Percentiles rank a stretch among this genome's conserved stretches.
Conservation (phyloP, 2,329 filamentous ascomycete genomes). For the Colletotrichum eremochloae region DNA sequence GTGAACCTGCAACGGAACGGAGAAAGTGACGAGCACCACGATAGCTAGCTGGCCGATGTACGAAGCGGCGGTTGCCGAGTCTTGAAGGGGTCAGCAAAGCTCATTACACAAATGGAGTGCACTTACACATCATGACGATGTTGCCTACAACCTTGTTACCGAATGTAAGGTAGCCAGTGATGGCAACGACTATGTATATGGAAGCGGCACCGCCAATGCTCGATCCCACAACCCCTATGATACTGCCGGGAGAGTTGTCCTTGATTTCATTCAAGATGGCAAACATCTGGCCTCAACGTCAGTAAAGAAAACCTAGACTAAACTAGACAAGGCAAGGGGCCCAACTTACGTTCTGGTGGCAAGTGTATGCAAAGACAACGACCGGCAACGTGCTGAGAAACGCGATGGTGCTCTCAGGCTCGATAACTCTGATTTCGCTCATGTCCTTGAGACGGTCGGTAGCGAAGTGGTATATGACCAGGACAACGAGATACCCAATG, state of each 20-base stretch:
- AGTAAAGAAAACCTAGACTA: slow-evolving; percentile 44
- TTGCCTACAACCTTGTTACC: slow-evolving; percentile 91
- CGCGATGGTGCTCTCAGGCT: slow-evolving; percentile 83
- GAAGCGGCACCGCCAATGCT: slow-evolving; percentile 91
- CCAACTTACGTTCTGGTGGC: slow-evolving; percentile 88
- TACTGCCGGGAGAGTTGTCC: slow-evolving; percentile 82
- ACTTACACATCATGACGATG: slow-evolving; percentile 91
- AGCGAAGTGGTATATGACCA: slow-evolving; percentile 93
- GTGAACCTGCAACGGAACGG: slow-evolving; percentile 94
- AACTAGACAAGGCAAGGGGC: background rate
- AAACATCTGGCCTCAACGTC: slow-evolving; percentile 80
- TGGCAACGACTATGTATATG: slow-evolving; percentile 91
- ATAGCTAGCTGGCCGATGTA: slow-evolving; percentile 97
- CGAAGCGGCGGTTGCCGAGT: slow-evolving; percentile 81
- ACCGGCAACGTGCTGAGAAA: slow-evolving; percentile 91
- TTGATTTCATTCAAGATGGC: slow-evolving; percentile 96
- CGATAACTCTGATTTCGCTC: slow-evolving; percentile 80
- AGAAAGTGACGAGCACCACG: slow-evolving; percentile 95
- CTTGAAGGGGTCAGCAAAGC: slow-evolving; percentile 51
- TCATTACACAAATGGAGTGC: background rate
- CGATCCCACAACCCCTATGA: slow-evolving; percentile 81
- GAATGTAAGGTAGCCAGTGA: slow-evolving; percentile 96
- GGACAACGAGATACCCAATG: slow-evolving; percentile 92
- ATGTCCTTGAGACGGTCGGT: slow-evolving; percentile 82
- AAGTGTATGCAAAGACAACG: slow-evolving; percentile 99